Base-by-base conservation (phyloP, 2,329 filamentous ascomycete genomes). In the Epicoccum nigrum region DNA sequence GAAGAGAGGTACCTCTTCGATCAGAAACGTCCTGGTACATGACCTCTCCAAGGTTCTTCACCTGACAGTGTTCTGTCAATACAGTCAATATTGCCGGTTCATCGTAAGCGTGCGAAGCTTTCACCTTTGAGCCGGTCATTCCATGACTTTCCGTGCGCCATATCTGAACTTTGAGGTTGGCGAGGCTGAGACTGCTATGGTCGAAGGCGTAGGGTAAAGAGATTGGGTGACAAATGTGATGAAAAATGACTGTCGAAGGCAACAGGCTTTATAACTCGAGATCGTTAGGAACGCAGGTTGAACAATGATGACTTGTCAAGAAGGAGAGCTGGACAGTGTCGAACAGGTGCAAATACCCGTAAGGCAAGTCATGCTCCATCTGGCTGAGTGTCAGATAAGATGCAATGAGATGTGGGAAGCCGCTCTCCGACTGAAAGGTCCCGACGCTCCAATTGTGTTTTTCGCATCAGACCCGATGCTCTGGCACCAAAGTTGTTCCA, bases 11-110 rank as follows among this genome's bases (percentile, higher is more conserved):
- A 74, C 72, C 72, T 57, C 72, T 58, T 43, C 70, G 70, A 51
- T 74, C 72, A 45, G 70, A 73, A 3, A 73, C 59, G 25, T 72
- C 70, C 44, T 72, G 70, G 39, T 61, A 73, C 8, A 55, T 53
- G 5, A 69, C 66, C 11, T 69, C 65, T 20, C 60, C 59, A 7
- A 68, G 44, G n/a, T 58, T 41, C 15, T 58, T 49, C 13, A 52
- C 60, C 17, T 54, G 56, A 47, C 72, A 74, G 42, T 73, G 63
- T 7, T 71, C 72, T 74, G 42, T 64, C 12, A 27, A 17, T 16
- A 2, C 15, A 8, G 12, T 44, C 16, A 54, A 39, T 16, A 25
- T 12, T 13, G 17, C 15, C 15, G 15, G 13, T 27, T 3, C 17
- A 38, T 13, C 3, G 2, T 4, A 45, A 38, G 40, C 46, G 56